Base-by-base conservation (phyloP, 2,329 filamentous ascomycete species). In the Cryoendolithus antarcticus region DNA sequence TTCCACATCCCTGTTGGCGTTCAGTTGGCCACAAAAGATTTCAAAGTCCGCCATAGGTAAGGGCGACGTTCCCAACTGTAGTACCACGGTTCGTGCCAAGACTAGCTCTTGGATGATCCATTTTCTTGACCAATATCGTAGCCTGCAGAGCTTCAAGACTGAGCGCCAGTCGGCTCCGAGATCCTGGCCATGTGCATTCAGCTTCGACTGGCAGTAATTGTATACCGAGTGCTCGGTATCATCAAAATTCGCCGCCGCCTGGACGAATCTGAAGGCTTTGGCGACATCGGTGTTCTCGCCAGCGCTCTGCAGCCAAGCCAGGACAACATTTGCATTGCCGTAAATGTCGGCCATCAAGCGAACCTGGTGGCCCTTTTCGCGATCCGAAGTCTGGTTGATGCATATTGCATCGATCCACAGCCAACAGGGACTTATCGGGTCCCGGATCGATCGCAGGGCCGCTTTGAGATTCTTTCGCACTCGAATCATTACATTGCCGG, bases 351-450 rank as follows among this genome's bases (percentile, higher is more conserved):
- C 19, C 41, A 40, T 43, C 11, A 11, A 9, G 7, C 28, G 13
- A 1, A 43, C 41, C 27, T 43, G 41, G 4, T 33, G 28, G 4
- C 9, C 30, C 21, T 37, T 36, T 32, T 43, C 41, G 8, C 29
- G 29, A 19, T 24, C 10, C 13, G 39, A 31, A 15, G 11, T 15
- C 11, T 40, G 37, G 13, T 43, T 34, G 28, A 43, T 43, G n/a
- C 41, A 43, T 3, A 43, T 40, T 3, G 15, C 37, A 33, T 43
- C 41, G 3, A 40, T 30, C 41, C 41, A 43, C 11, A 43, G 10
- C 30, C 30, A 32, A 5, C 15, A 19, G 15, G 15, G 5, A 19
- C 15, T 19, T 5, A 3, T 3, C 15, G 15, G 3, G 5, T 19
- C 15, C 5, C 15, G 15, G 5, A 19, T 19, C 3, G 15, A 19